Conservation (phyloP, 495 filamentous ascomycete genomes). For the Xylaria scruposa region DNA sequence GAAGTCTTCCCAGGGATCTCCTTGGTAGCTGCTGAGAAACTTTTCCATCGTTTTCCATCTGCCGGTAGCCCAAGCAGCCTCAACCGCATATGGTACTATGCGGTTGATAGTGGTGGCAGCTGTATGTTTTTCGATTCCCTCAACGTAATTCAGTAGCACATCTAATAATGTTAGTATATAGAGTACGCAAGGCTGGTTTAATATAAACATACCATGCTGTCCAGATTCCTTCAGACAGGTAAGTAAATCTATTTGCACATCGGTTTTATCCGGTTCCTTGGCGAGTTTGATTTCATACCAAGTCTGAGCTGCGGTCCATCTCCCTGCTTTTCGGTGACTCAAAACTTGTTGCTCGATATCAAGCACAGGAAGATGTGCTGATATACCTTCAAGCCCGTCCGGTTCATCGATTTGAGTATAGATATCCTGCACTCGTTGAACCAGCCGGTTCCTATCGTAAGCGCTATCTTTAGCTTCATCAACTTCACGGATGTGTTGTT, state of each 20-base stretch:
- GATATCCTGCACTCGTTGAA: conserved; percentile 84
- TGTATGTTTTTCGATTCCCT: conserved; percentile 66
- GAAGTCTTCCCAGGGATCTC: conserved; percentile 71
- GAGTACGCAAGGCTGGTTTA: not conserved
- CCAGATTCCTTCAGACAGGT: conserved; percentile 91
- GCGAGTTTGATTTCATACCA: conserved; percentile 93
- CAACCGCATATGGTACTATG: conserved; percentile 79
- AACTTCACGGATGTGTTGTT: conserved; percentile 76
- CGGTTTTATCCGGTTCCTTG: conserved; percentile 74
- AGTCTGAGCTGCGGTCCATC: conserved; percentile 96
- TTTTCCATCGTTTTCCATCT: conserved; percentile 77
- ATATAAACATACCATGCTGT: conserved; percentile 73
- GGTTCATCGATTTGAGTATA: conserved; percentile 98
- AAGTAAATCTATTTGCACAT: conserved; percentile 82
- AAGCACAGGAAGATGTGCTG: conserved; percentile 77
- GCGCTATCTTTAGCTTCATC: conserved; percentile 44
- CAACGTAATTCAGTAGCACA: conserved; percentile 82
- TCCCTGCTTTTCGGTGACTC: conserved; percentile 89
- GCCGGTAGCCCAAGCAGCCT: conserved; percentile 88
- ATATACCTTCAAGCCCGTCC: conserved; percentile 94
- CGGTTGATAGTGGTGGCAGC: conserved; percentile 58
- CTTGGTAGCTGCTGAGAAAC: conserved; percentile 63
- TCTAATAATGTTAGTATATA: conserved; percentile 57
- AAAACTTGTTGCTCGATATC: conserved; percentile 91
- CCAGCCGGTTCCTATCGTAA: conserved; percentile 60